These are phyloP conservation scores for Pseudogymnoascus sp. DNA, from an alignment of 2,329 filamentous ascomycete species.

Conservation along the genomic window DNA sequence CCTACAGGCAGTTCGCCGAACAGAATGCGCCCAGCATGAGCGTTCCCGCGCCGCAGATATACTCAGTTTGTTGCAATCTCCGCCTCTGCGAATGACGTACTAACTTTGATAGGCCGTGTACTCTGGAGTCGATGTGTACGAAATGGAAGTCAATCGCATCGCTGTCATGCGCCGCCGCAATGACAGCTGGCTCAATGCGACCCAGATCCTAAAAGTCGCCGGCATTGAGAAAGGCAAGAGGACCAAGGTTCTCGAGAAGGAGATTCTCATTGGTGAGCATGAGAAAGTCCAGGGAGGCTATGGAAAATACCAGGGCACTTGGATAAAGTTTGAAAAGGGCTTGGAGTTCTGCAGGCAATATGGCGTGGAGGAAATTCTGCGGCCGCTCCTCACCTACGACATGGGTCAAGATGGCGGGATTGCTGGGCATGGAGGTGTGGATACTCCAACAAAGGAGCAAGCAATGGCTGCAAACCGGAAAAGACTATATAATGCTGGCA, in stretches of 20 bases:
- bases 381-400: slow-evolving; percentile 70
- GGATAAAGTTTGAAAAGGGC: slow-evolving; percentile 90
- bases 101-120: slow-evolving; percentile 62
- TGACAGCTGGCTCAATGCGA: slow-evolving; percentile 96
- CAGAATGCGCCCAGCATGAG: slow-evolving; percentile 21
- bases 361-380: slow-evolving; percentile 66
- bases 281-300: slow-evolving; percentile 98
- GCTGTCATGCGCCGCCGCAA: slow-evolving; percentile 92
- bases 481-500: slow-evolving; percentile 71
- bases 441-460: slow-evolving; percentile 96
- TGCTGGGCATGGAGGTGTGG: slow-evolving; percentile 65
- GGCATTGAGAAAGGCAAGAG: slow-evolving; percentile 96
- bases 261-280: slow-evolving; percentile 91
- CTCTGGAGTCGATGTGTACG: slow-evolving; percentile 92
- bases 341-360: slow-evolving; percentile 82
- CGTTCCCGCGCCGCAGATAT: slow-evolving; percentile 44
- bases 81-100: neutral
- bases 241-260: slow-evolving; percentile 95
- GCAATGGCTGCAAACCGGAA: slow-evolving; percentile 95
- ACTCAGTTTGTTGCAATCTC: slow-evolving; percentile 42
- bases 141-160: slow-evolving; percentile 92
- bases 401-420: slow-evolving; percentile 66
- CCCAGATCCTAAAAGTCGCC: slow-evolving; percentile 94
- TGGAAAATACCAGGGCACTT: slow-evolving; percentile 97
- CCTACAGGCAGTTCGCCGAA: slow-evolving; percentile 26